Evolutionary conservation across 2,329 filamentous ascomycete species (phyloP), one percentile per base, ranked within the genome.

Genomic region (Plenodomus biglobosus): DNA sequence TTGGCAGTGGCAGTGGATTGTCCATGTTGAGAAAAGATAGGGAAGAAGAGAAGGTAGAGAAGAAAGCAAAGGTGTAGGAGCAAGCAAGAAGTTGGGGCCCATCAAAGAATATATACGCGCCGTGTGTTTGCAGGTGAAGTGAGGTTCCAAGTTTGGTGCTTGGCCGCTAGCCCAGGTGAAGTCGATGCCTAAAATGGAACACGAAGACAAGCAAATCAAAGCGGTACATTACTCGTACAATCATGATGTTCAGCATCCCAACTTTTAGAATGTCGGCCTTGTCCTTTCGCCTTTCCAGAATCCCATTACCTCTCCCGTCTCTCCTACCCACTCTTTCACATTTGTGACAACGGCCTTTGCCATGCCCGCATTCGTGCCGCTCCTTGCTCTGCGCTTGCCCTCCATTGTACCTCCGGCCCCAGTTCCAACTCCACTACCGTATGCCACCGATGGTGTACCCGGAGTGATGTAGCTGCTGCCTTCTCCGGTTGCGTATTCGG

Each of bases 401-500:
- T 71, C 68, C 42, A 51, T 42, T 37, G 35, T 16, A 6, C 53
- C 13, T 64, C 40, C 38, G 22, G 41, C 46, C 18, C 39, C 43
- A 8, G 51, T 69, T 15, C 45, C 48, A 3, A 55, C 45, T 46
- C 55, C 58, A 44, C 49, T 59, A 38, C 54, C 59, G 39, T 53
- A 62, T 11, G 58, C 40, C 1, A 51, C 52, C 18, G 73, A 71
- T 39, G 69, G 70, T 43, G 71, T 70, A 0, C 77, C 77, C 3
- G 76, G 62, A 38, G 66, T 73, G 8, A 76, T 72, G 49, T 77
- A 78, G 55, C 74, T 76, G 56, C 75, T 78, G 1, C 77, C 76
- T n/a, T 78, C 77, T 5, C 83, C 82, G 0, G 83, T 85, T 16
- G 80, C 81, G 66, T 85, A 85, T 55, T 91, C 87, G 40, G 84